Evolutionary conservation across 1,284 basidiomycete species (phyloP).

Genomic region (Hypsizygus ulmarius): DNA sequence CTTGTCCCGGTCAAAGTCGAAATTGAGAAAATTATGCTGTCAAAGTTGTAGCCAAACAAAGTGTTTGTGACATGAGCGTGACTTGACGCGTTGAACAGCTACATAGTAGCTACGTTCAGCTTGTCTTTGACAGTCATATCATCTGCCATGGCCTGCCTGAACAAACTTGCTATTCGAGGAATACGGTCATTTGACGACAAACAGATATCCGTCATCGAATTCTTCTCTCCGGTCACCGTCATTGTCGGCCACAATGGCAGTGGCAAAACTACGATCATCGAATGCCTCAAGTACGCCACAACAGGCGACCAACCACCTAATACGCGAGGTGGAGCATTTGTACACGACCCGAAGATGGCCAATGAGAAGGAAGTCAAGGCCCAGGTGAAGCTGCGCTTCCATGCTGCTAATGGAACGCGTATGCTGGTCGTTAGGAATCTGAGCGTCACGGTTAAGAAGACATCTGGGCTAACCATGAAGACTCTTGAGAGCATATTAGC

Average conservation of each 20-base stretch:
- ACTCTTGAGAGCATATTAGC: constrained; percentile 93
- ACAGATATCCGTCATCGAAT: constrained; percentile 91
- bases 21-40: no score
- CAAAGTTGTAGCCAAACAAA: constrained; percentile 16
- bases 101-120: no score
- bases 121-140: neutral
- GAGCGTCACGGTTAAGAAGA: constrained; percentile 93
- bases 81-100: constrained; percentile 18
- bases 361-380: constrained; percentile 99
- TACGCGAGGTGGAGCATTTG: constrained; percentile 95
- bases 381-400: constrained; percentile 93
- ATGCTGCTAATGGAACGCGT: constrained; percentile 80
- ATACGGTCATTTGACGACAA: constrained; percentile 96
- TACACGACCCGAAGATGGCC: constrained; percentile 99
- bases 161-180: constrained; percentile 86
- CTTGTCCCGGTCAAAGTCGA: no score
- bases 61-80: constrained; percentile 14
- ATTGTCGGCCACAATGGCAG: constrained; percentile 99
- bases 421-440: constrained; percentile 96
- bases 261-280: constrained; percentile 99
- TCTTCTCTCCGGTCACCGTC: constrained; percentile 96
- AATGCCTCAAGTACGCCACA: constrained; percentile 98
- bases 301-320: constrained; percentile 98
- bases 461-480: constrained; percentile 89
- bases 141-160: constrained; percentile 70